These are phyloP conservation scores for Xerocomus spinulosus DNA, from an alignment of 768 basidiomycete genomes.

Conservation along the genomic window DNA sequence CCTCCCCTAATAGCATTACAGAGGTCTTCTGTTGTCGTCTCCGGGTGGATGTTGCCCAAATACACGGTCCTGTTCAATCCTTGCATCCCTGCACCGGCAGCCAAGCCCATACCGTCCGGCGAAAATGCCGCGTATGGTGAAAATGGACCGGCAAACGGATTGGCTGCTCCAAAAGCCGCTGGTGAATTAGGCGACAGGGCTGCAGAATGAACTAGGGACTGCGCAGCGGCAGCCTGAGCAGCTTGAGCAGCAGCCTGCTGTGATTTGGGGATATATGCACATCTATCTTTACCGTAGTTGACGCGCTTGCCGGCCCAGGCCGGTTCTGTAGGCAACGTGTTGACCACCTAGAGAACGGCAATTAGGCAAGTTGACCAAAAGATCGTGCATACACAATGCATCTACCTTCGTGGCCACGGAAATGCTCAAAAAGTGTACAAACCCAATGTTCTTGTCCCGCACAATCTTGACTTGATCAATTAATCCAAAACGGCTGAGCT, in stretches of 20 bases:
- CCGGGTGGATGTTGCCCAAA: conserved; percentile 94
- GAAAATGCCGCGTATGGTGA: conserved; percentile 51
- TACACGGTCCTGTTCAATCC: conserved; percentile 91
- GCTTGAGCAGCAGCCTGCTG: conserved; percentile 87
- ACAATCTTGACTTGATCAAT: conserved; percentile 99
- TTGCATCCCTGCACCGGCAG: conserved; percentile 35
- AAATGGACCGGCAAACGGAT: conserved; percentile 35
- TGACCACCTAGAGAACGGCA: conserved; percentile 67
- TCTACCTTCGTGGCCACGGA: conserved; percentile 89
- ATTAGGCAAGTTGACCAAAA: conserved; percentile 1
- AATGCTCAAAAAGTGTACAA: conserved; percentile 97
- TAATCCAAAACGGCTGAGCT: conserved; percentile 86
- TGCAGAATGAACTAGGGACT: conserved; percentile 54
- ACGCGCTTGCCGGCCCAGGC: conserved; percentile 95
- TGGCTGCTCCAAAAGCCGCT: conserved; percentile 27
- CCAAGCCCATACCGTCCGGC: conserved; percentile 36
- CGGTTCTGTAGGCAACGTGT: conserved; percentile 85
- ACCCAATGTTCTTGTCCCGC: conserved; percentile 97
- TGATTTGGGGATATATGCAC: conserved; percentile 95
- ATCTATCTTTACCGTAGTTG: conserved; percentile 98
- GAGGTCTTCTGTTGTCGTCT: conserved; percentile 90
- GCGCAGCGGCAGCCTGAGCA: conserved; percentile 82
- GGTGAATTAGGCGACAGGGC: conserved; percentile 32
- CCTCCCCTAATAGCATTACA: conserved; percentile 98
- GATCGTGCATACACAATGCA: conserved; percentile 5